Evolutionary conservation across 2,329 filamentous ascomycete genomes (phyloP).

Genomic region (Fusarium nodosum): DNA sequence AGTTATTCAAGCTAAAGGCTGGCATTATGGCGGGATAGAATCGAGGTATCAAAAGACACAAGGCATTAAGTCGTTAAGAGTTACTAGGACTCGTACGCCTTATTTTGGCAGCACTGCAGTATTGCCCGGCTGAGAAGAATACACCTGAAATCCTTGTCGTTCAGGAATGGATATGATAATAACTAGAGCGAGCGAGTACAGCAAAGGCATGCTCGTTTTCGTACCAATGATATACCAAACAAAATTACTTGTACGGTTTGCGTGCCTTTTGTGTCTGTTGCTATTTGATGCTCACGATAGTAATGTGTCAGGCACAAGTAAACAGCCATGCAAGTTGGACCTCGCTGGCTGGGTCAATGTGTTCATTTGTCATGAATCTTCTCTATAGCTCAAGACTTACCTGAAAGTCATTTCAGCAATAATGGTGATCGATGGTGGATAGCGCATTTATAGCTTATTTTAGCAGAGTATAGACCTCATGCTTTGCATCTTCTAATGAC

Average conservation of each 20-base stretch:
- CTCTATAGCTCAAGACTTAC: neutral
- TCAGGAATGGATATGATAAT: slow-evolving; percentile 5
- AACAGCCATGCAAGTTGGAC: neutral
- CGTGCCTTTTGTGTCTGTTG: neutral
- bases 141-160: neutral
- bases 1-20: slow-evolving; percentile 33
- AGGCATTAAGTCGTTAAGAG: slow-evolving; percentile 6
- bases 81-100: neutral
- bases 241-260: slow-evolving; percentile 18
- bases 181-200: slow-evolving; percentile 1
- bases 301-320: neutral
- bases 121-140: slow-evolving; percentile 16
- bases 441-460: neutral
- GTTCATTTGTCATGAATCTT: neutral
- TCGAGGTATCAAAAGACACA: slow-evolving; percentile 32
- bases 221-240: slow-evolving; percentile 25
- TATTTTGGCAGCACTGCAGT: neutral
- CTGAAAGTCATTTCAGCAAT: neutral
- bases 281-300: neutral
- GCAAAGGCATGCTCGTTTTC: slow-evolving; percentile 16
- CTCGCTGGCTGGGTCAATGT: neutral
- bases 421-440: neutral
- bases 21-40: slow-evolving; percentile 43
- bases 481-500: neutral
- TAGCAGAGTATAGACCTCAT: neutral